Base-by-base conservation (phyloP, 768 basidiomycete species). In the Termitomyces sp. region DNA sequence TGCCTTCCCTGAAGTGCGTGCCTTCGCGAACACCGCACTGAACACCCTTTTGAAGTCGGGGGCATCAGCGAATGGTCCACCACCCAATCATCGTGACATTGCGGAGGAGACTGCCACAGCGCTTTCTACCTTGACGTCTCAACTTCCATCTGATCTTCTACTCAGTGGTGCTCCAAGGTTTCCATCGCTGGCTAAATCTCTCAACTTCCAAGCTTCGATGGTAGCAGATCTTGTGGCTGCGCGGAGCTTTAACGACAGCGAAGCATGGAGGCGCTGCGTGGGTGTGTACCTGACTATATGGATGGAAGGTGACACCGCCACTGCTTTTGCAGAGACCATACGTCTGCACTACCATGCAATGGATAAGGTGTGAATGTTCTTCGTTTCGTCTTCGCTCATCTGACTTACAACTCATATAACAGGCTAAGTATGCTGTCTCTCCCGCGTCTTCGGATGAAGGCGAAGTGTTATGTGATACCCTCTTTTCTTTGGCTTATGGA, bases 401-500 rank as follows among this genome's bases (percentile, higher is more conserved):
- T 7, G 20, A 55, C 45, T 59, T 49, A 47, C 49, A 61, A 32
- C 57, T 29, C 65, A 51, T 34, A 46, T 34, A 43, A 45, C 57
- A 90, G 87, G 84, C 84, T 14, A 92, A 89, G 70, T 74, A 83
- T 68, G 79, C 83, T 17, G 72, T 73, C 51, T 71, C 71, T 34
- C 59, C 72, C 20, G 70, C 73, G 64, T 80, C 75, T 43, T 78
- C 82, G 37, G 87, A 86, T 60, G 93, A 92, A 74, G 94, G 89
- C 62, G 92, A 95, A 71, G 74, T 96, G 49, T 79, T 97, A 50
- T 95, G 94, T 70, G 88, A 98, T 72, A 95, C 95, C 1, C 83
- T 94, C 47, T 98, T 98, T 79, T 97, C 95, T 31, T 82, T 98
- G 63, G 95, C 96, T 20, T 98, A 98, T 71, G 96, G 96, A 66